Base-by-base conservation (phyloP, 192 early-diverging fungal species). In the Coemansia sp. region DNA sequence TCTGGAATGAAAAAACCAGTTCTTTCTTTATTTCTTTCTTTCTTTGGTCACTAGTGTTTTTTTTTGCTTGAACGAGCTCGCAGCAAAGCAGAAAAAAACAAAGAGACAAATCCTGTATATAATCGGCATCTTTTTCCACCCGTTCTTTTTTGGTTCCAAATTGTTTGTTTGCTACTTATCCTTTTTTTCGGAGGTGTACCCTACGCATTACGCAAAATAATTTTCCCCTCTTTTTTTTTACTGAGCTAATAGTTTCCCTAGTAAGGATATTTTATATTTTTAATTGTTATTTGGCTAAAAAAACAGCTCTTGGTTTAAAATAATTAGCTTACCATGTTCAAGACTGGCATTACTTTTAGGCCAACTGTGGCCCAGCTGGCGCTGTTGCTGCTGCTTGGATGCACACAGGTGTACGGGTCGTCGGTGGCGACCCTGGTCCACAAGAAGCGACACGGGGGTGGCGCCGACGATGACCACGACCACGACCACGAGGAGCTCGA, bases 401-500 rank as follows among this genome's bases (percentile, higher is more conserved):
- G 56, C 17, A 34, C 58, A 0, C 49, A 48, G 48, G 61, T 32
- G 29, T 45, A 45, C 42, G 31, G 29, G 31, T 32, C 56, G 14
- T 28, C 56, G 4, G 56, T 31, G 31, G 31, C 28, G 14, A 7
- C 31, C 56, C 10, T n/a, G 17, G 32, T 10, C 10, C 14, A 48
- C 59, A 60, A 40, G 36, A 25, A 22, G 8, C 59, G 25, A 38
- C 49, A n/a, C 18, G 40, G 31, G 4, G 30, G 7, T 33, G 22
- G 61, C 71, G 77, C 34, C 68, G 77, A 66, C 14, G 32, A 56
- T 6, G 61, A 36, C 49, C 56, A 56, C 20, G 56, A 61, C 20
- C 58, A 66, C 45, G 64, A 64, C 1, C 49, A 28, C 30, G 61
- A 68, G 30, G 68, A 66, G 18, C 12, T 61, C 0, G 81, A 78